A percentile compares a stretch with the other conserved stretches of the same genome.
Evolutionary conservation across 2,329 filamentous ascomycete genomes (phyloP).

Genomic region (Diaporthe ampelina): DNA sequence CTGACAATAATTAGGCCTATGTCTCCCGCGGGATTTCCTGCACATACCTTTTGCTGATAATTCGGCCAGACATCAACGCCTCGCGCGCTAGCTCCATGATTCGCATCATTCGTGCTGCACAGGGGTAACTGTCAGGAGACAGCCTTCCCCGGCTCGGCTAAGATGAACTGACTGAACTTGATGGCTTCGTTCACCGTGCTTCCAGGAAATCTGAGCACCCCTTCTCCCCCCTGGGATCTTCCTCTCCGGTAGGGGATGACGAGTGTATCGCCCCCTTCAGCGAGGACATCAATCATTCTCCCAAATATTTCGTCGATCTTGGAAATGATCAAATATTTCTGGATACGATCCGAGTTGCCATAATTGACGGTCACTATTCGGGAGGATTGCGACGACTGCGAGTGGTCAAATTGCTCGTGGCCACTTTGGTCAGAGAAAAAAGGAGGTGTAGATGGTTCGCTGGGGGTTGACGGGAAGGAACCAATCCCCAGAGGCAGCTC

Average conservation of each 20-base stretch:
- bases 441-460: no score
- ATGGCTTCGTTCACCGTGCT: slow-evolving; percentile 60
- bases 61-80: slow-evolving; percentile 66
- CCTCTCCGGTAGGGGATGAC: slow-evolving; percentile 61
- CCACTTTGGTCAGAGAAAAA: neutral
- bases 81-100: slow-evolving; percentile 73
- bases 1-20: slow-evolving; percentile 56
- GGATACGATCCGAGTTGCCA: slow-evolving; percentile 4
- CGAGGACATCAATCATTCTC: slow-evolving; percentile 62
- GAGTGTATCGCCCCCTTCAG: slow-evolving; percentile 57
- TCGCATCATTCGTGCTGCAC: slow-evolving; percentile 67
- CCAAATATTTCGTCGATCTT: slow-evolving; percentile 71
- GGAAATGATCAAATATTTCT: slow-evolving; percentile 55
- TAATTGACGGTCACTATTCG: slow-evolving; percentile 10
- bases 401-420: neutral
- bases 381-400: slow-evolving; percentile 17
- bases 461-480: neutral
- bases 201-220: slow-evolving; percentile 60
- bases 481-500: neutral
- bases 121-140: neutral
- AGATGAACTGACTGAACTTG: slow-evolving; percentile 62
- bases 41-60: slow-evolving; percentile 73
- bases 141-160: slow-evolving; percentile 9
- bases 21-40: accelerated
- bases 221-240: slow-evolving; percentile 36